Conservation (phyloP, 106 monocot genomes). For the Allium sativum region DNA sequence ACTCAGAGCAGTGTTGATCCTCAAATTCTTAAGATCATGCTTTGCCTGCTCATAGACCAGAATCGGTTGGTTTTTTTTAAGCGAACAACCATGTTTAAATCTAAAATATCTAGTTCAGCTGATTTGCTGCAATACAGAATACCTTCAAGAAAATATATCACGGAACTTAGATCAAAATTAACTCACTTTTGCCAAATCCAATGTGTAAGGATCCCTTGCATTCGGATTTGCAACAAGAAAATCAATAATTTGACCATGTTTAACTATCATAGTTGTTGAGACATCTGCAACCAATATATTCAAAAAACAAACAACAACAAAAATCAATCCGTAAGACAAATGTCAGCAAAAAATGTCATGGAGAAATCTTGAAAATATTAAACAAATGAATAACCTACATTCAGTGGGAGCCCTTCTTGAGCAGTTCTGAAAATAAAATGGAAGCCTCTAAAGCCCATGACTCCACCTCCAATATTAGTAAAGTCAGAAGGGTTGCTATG, state of each 20-base stretch:
- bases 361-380: background rate
- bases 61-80: background rate
- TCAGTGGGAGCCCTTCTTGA: conserved; percentile 27
- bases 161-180: background rate
- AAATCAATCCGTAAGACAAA: background rate
- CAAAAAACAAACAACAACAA: background rate
- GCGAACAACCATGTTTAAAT: background rate
- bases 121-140: background rate
- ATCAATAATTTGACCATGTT: conserved; percentile 68
- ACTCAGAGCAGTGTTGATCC: conserved; percentile 29
- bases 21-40: conserved; percentile 67
- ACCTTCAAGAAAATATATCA: background rate
- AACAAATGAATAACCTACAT: conserved; percentile 47
- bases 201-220: conserved; percentile 29
- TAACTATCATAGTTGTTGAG: conserved; percentile 94
- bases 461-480: conserved; percentile 73
- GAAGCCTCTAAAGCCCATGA: conserved; percentile 69
- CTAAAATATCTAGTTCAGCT: background rate
- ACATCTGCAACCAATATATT: conserved; percentile 38
- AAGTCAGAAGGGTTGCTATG: conserved; percentile 55
- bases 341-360: background rate
- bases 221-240: conserved; percentile 82
- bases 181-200: conserved; percentile 82
- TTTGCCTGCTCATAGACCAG: conserved; percentile 41
- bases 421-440: conserved; percentile 70